Base-by-base conservation (phyloP, 2,329 filamentous ascomycete species). In the Thielaviopsis populi region DNA sequence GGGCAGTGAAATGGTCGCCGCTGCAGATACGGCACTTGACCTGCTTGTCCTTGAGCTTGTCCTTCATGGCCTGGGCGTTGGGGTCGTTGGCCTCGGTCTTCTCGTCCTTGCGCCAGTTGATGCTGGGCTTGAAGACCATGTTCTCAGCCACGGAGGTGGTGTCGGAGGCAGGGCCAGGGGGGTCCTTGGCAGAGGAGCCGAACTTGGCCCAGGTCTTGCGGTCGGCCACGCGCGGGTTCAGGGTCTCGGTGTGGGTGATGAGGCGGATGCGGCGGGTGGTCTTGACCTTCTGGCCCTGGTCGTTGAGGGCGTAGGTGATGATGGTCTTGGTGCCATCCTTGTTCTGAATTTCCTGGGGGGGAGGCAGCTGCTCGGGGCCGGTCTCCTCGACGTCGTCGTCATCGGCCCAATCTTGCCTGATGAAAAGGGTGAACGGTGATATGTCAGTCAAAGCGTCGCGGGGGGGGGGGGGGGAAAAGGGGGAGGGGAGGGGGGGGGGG, bases 11-110 rank as follows among this genome's bases (percentile, higher is more conserved):
- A 84, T 99, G 94, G 81, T 99, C 94, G 74, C 92, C 94, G 74
- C 86, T 89, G 80, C 94, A 99, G 74, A 99, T 97, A 82, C 94
- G 88, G 78, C 94, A 99, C 83, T 97, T 97, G 81, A 99, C 95
- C 80, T 96, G 95, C 84, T 96, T 96, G 80, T 96, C 91, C 84
- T 94, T 95, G 72, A 97, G 82, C 79, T 89, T 87, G 73, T 86
- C 83, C 78, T 88, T 88, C 78, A 87, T 83, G 71, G 80, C 81
- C 77, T 87, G 84, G 71, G 87, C 85, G 75, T 89, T 87, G 72
- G 82, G 77, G 71, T 85, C 84, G 73, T 84, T 83, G 77, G 84
- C 82, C 78, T 92, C 88, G 74, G 88, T 88, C 77, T 89, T 89
- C 74, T 87, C 86, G 69, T 89, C 89, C 72, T 88, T 85, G 80